phyloP scores from a whole-genome alignment of 2,329 filamentous ascomycete genomes.

The Coleophoma eucalyptorum region DNA sequence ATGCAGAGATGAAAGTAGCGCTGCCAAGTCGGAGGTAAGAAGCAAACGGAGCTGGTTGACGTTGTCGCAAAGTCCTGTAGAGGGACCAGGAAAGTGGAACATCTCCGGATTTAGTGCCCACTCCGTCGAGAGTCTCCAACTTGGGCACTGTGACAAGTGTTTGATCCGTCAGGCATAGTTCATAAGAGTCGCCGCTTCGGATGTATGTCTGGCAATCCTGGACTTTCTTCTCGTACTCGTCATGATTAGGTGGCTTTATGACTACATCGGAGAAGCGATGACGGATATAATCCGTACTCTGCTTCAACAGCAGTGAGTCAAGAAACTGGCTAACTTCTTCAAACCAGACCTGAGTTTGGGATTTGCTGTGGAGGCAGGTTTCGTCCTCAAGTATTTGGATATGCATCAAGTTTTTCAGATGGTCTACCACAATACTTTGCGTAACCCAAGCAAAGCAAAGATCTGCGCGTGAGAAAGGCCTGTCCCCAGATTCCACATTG shows the following conservation, averaged over 20 bases:
- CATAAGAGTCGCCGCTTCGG: constrained; percentile 34
- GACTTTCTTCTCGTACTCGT: constrained; percentile 30
- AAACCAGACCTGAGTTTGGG: neutral
- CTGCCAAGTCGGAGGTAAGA: constrained; percentile 71
- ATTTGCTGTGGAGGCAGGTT: neutral
- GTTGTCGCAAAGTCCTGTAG: constrained; percentile 23
- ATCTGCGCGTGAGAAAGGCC: constrained; percentile 41
- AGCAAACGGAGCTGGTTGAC: constrained; percentile 47
- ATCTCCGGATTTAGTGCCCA: neutral
- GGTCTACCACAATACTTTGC: constrained; percentile 61
- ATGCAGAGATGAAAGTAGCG: constrained; percentile 74
- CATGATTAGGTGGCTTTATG: constrained; percentile 12
- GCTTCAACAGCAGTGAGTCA: neutral
- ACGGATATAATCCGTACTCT: constrained; percentile 1
- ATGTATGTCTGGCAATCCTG: constrained; percentile 30
- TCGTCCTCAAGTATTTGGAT: constrained; percentile 49
- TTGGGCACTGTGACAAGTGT: constrained; percentile 15
- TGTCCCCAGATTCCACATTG: constrained; percentile 29
- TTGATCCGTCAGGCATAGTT: constrained; percentile 34
- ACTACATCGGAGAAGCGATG: constrained; percentile 9
- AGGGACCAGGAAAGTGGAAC: constrained; percentile 21
- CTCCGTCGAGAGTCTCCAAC: neutral
- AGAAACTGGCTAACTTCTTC: neutral
- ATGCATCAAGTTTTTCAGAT: constrained; percentile 48
- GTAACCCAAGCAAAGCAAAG: constrained; percentile 60